These are phyloP conservation scores for Aspergillus spinulosporus DNA, from an alignment of 2,329 filamentous ascomycete genomes.

Conservation along the genomic window DNA sequence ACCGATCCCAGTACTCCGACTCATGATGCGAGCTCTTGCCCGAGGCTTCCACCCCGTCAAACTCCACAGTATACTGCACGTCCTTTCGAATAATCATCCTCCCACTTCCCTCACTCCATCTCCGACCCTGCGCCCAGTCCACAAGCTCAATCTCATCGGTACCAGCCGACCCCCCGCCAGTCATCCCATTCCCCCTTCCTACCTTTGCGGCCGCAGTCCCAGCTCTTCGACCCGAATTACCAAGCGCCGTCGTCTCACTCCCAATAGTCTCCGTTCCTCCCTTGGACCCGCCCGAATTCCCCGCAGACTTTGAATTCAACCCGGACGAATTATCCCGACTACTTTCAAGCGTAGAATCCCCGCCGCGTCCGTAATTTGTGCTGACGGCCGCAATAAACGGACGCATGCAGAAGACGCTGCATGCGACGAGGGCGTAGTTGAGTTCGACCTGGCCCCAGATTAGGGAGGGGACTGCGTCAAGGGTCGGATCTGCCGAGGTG, in stretches of 20 bases:
- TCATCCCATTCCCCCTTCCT: neutral
- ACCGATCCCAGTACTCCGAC: neutral
- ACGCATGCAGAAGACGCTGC: conserved; percentile 39
- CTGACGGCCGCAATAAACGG: conserved; percentile 41
- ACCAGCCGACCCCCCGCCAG: neutral
- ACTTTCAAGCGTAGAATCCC: conserved; percentile 32
- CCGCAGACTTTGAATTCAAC: conserved; percentile 12
- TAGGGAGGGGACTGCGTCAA: conserved; percentile 35
- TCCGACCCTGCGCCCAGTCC: conserved; percentile 8
- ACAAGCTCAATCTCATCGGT: conserved; percentile 18
- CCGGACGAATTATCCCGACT: conserved; percentile 22
- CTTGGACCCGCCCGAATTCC: neutral
- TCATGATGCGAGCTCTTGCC: neutral
- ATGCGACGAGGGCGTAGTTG: conserved; percentile 38
- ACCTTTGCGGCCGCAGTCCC: neutral
- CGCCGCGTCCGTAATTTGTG: conserved; percentile 39
- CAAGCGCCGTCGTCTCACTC: neutral
- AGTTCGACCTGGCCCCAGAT: conserved; percentile 41
- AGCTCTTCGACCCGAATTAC: neutral
- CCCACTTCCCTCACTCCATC: conserved; percentile 19
- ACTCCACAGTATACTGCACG: conserved; percentile 33
- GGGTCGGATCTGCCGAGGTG: conserved; percentile 35
- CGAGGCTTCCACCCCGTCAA: conserved; percentile 17
- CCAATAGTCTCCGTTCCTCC: neutral
- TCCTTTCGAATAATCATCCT: conserved; percentile 40